Percentiles rank a stretch among this genome's conserved stretches.
phyloP scores from a whole-genome alignment of 192 early-diverging fungal genomes.

The Entomortierella lignicola region DNA sequence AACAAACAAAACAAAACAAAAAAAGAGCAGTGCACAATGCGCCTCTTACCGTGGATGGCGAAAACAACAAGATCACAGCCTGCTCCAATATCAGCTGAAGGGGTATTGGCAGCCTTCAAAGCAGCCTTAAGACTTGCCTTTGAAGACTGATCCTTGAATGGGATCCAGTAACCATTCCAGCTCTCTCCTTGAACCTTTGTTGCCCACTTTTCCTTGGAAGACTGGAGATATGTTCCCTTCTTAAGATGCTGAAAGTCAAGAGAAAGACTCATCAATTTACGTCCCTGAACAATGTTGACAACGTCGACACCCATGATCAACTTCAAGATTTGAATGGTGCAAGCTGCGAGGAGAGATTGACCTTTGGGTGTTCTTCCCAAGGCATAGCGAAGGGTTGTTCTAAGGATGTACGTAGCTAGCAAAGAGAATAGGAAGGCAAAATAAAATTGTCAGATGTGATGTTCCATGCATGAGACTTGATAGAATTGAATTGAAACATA shows the following conservation, averaged over 20 bases:
- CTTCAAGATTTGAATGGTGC: conserved; percentile 18
- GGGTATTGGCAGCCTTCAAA: conserved; percentile 1
- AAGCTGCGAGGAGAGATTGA: conserved; percentile 11
- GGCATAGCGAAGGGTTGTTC: conserved; percentile 28
- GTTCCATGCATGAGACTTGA: neutral
- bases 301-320: conserved; percentile 26
- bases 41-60: conserved; percentile 46
- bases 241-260: conserved; percentile 10
- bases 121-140: conserved; percentile 10
- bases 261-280: conserved; percentile 17
- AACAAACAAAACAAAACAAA: conserved; percentile 9
- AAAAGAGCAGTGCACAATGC: neutral
- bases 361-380: conserved; percentile 45
- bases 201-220: conserved; percentile 40
- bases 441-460: neutral
- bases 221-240: conserved; percentile 27
- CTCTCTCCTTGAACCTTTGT: conserved; percentile 37
- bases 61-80: conserved; percentile 50
- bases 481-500: neutral
- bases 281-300: conserved; percentile 22
- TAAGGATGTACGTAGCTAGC: conserved; percentile 27
- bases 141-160: conserved; percentile 33
- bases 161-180: conserved; percentile 51
- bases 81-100: conserved; percentile 26
- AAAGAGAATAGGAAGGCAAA: neutral